A percentile compares a stretch with the other conserved stretches of the same genome.
Conservation (phyloP, 768 basidiomycete genomes). For the Leccinum barrowsii region DNA sequence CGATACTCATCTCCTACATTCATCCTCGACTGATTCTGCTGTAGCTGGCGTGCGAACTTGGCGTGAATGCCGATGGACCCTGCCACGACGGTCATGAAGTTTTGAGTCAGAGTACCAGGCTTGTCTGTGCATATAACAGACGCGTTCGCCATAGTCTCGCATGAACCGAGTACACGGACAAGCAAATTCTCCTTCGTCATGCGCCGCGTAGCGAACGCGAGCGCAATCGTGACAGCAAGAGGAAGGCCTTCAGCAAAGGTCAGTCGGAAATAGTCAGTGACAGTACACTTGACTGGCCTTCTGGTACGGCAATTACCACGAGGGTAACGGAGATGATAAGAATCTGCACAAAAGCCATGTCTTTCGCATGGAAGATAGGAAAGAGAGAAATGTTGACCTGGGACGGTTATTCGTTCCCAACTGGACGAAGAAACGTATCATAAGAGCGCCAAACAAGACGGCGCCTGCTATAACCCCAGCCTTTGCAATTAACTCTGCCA, state of each 20-base stretch:
- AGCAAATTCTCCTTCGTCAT: slow-evolving; percentile 95
- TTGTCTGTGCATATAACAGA: slow-evolving; percentile 96
- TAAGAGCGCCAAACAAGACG: slow-evolving; percentile 73
- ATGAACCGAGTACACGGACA: slow-evolving; percentile 92
- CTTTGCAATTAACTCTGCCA: slow-evolving; percentile 97
- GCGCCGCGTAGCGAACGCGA: slow-evolving; percentile 97
- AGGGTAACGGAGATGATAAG: slow-evolving; percentile 93
- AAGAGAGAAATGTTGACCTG: slow-evolving; percentile 38
- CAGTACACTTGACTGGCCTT: slow-evolving; percentile 43
- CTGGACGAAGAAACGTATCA: slow-evolving; percentile 95
- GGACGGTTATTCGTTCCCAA: slow-evolving; percentile 58
- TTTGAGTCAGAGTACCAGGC: slow-evolving; percentile 94
- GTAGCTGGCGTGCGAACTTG: slow-evolving; percentile 83
- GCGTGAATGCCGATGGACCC: slow-evolving; percentile 92
- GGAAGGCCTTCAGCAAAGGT: slow-evolving; percentile 62
- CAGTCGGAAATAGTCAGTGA: neutral
- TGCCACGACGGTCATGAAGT: slow-evolving; percentile 94
- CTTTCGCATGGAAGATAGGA: too few species aligned
- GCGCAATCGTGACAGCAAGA: slow-evolving; percentile 90
- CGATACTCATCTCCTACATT: slow-evolving; percentile 60
- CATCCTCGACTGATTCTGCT: slow-evolving; percentile 65
- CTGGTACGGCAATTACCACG: slow-evolving; percentile 86
- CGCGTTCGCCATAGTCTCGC: slow-evolving; percentile 98
- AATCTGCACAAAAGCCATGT: slow-evolving; percentile 83
- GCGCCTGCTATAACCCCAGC: slow-evolving; percentile 80